Evolutionary conservation across 2,329 filamentous ascomycete species (phyloP).

Genomic region (Phoma herbarum): DNA sequence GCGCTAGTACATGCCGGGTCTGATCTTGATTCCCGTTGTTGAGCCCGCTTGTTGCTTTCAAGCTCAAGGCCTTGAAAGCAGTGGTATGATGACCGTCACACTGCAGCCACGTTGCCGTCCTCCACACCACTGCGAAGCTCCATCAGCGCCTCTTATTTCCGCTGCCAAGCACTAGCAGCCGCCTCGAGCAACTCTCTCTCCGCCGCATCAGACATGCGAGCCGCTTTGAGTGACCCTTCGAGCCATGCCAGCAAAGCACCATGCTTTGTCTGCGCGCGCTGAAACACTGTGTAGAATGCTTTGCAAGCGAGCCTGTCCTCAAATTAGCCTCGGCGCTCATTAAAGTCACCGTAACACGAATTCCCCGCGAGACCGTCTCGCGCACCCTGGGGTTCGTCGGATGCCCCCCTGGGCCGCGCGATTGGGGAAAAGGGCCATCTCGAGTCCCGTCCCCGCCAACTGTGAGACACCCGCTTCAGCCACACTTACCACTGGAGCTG

Average conservation of each 20-base stretch:
- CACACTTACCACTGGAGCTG: constrained; percentile 70
- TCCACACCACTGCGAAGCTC: constrained; percentile 16
- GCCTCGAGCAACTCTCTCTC: constrained; percentile 44
- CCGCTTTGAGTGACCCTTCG: constrained; percentile 45
- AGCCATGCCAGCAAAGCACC: constrained; percentile 73
- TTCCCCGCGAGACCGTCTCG: constrained; percentile 31
- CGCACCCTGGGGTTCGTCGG: constrained; percentile 26
- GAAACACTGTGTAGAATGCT: constrained; percentile 75
- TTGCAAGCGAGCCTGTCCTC: constrained; percentile 68
- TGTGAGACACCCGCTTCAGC: constrained; percentile 39
- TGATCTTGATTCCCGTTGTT: constrained; percentile 22
- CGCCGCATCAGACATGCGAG: constrained; percentile 35
- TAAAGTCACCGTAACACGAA: constrained; percentile 17
- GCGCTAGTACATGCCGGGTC: constrained; percentile 21
- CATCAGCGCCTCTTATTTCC: constrained; percentile 17
- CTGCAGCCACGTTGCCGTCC: constrained; percentile 9
- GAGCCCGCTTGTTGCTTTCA: constrained; percentile 10
- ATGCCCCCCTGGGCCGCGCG: constrained; percentile 9
- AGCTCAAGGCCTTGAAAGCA: constrained; percentile 3
- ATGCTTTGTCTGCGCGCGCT: constrained; percentile 76
- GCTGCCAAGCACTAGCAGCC: constrained; percentile 28
- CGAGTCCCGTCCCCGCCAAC: constrained; percentile 25
- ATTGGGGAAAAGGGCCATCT: constrained; percentile 10
- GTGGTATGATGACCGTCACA: constrained; percentile 8
- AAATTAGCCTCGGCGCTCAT: constrained; percentile 29